These are phyloP conservation scores for Cucumis melo DNA, from an alignment of 306 rosid genomes.

Conservation along the genomic window DNA sequence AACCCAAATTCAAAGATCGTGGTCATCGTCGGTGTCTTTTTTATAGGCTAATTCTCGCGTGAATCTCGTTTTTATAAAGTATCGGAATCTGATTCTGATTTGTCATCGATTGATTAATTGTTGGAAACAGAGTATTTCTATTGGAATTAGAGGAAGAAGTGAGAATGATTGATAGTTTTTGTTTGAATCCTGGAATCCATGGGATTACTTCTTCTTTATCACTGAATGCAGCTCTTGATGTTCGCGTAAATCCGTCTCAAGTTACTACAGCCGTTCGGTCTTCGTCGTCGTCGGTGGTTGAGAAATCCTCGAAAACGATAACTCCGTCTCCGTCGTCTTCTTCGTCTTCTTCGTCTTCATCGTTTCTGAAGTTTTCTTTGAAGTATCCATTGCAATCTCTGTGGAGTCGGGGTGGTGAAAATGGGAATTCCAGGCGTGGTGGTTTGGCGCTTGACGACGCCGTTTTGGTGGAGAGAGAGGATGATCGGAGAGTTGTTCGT, in stretches of 20 bases:
- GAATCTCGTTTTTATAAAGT: background rate
- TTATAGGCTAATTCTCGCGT: background rate
- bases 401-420: constrained; percentile 53
- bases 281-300: constrained; percentile 1
- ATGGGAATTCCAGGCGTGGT: constrained; percentile 15
- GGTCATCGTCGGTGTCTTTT: background rate
- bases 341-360: background rate
- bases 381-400: constrained; percentile 45
- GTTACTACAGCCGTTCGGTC: background rate
- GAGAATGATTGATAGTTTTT: constrained; percentile 46
- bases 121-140: background rate
- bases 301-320: constrained; percentile 20
- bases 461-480: constrained; percentile 25
- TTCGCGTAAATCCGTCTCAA: constrained; percentile 32
- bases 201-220: constrained; percentile 46
- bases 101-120: background rate
- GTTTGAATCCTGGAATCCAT: constrained; percentile 39
- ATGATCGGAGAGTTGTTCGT: constrained; percentile 11
- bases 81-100: background rate
- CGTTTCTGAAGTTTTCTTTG: constrained; percentile 45
- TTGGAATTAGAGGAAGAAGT: background rate
- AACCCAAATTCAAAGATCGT: constrained; percentile 1
- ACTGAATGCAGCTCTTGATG: constrained; percentile 33
- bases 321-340: constrained; percentile 10
- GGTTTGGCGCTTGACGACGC: constrained; percentile 61